Conservation (phyloP, 2,329 filamentous ascomycete genomes). For the Neopestalotiopsis rosae region DNA sequence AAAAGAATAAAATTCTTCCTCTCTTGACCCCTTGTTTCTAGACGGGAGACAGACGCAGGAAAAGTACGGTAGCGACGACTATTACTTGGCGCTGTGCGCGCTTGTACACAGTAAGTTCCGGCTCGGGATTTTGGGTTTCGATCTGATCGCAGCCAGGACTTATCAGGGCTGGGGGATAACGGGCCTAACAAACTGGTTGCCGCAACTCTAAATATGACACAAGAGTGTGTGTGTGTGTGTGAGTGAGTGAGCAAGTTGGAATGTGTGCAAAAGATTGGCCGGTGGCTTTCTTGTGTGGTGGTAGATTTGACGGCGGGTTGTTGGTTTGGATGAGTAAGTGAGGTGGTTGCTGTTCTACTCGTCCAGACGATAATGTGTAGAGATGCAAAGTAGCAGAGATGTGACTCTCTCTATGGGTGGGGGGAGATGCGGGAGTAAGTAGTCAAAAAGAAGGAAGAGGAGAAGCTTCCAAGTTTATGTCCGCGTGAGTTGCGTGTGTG, state of each 20-base stretch:
- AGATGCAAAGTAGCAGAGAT: background rate
- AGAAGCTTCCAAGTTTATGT: background rate
- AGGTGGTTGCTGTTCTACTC: background rate
- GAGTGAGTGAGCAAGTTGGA: background rate
- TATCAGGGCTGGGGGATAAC: background rate
- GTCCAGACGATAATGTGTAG: background rate
- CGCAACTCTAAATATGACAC: constrained; percentile 5
- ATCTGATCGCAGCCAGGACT: constrained; percentile 3
- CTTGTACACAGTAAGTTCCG: constrained; percentile 1
- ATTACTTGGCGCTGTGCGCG: constrained; percentile 14
- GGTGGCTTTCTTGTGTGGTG: background rate
- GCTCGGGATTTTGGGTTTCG: constrained; percentile 8
- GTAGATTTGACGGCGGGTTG: background rate
- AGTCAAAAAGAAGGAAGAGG: background rate
- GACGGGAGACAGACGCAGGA: background rate
- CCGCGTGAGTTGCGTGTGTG: background rate
- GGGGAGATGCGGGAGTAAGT: background rate
- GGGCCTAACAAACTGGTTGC: background rate
- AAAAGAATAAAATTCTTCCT: background rate
- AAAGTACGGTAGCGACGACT: constrained; percentile 4
- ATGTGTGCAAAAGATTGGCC: background rate
- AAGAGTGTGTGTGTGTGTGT: background rate
- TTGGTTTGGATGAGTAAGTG: background rate
- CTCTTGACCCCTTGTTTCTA: background rate
- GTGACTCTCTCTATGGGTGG: background rate